Conservation (phyloP, 768 basidiomycete genomes). For the Kockovaella imperatae region DNA sequence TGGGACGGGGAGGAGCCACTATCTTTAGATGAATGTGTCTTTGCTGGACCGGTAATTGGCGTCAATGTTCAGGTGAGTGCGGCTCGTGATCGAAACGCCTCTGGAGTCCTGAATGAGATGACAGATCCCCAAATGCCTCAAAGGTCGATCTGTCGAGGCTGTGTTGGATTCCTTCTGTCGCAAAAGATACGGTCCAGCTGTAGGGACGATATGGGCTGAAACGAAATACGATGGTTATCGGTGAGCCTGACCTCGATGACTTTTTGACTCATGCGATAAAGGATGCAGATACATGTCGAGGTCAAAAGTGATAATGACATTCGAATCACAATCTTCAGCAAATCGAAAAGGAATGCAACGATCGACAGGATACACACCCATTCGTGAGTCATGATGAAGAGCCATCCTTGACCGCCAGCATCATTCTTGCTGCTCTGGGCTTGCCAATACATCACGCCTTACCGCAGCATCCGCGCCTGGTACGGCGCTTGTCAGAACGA, state of each 20-base stretch:
- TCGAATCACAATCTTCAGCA: conserved; percentile 73
- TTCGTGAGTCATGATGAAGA: conserved; percentile 41
- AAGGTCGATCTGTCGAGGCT: conserved; percentile 58
- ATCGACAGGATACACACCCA: conserved; percentile 64
- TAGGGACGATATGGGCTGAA: conserved; percentile 66
- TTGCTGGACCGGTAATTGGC: conserved; percentile 52
- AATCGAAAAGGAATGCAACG: conserved; percentile 77
- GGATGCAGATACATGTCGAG: conserved; percentile 80
- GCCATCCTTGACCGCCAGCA: conserved; percentile 10
- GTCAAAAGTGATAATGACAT: conserved; percentile 44
- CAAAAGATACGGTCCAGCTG: conserved; percentile 12
- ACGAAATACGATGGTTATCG: conserved; percentile 93
- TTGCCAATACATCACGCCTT: conserved; percentile 34
- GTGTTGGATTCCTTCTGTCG: conserved; percentile 49
- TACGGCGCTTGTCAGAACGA: not conserved
- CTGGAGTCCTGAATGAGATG: not conserved
- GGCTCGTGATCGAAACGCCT: not conserved
- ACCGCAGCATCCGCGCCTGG: conserved; percentile 1
- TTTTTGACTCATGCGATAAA: conserved; percentile 10
- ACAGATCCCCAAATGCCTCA: conserved; percentile 74
- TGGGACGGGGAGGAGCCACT: conserved; percentile 35
- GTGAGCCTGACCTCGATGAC: conserved; percentile 22
- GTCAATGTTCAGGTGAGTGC: conserved; percentile 56
- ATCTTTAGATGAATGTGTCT: too few relatives aligned
- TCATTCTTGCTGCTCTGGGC: conserved; percentile 58